A percentile compares a stretch with the other conserved stretches of the same genome.
These are phyloP conservation scores for Solanum stenotomum DNA, from an alignment of 257 asterid genomes.

Conservation along the genomic window DNA sequence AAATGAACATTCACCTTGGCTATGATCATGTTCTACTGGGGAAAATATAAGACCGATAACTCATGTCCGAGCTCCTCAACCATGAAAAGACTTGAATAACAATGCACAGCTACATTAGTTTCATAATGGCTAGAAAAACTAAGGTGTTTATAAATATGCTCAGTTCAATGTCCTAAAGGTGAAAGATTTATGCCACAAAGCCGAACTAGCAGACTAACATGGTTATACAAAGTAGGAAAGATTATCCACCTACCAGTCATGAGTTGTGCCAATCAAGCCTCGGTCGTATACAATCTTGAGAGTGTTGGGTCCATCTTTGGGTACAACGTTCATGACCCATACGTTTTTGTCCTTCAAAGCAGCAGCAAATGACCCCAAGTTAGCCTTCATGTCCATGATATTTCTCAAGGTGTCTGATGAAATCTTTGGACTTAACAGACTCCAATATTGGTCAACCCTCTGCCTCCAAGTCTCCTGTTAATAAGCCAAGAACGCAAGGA, in stretches of 20 bases:
- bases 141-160: not conserved
- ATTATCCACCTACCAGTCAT: slow-evolving; percentile 57
- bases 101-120: not conserved
- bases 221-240: not conserved
- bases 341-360: slow-evolving; percentile 81
- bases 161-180: not conserved
- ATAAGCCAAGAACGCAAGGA: not conserved
- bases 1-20: not conserved
- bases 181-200: not conserved
- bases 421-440: slow-evolving; percentile 60
- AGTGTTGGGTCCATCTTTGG: slow-evolving; percentile 92
- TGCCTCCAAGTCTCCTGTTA: slow-evolving; percentile 66
- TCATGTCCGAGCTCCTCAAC: not conserved
- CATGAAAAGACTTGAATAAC: not conserved
- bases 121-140: not conserved
- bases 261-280: slow-evolving; percentile 82
- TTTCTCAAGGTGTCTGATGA: slow-evolving; percentile 67
- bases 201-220: not conserved
- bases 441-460: slow-evolving; percentile 78
- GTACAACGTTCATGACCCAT: slow-evolving; percentile 95
- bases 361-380: slow-evolving; percentile 92
- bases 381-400: slow-evolving; percentile 96
- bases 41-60: not conserved
- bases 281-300: slow-evolving; percentile 80
- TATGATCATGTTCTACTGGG: not conserved